phyloP scores from a whole-genome alignment of 257 asterid species.

The Primulina huaijiensis region DNA sequence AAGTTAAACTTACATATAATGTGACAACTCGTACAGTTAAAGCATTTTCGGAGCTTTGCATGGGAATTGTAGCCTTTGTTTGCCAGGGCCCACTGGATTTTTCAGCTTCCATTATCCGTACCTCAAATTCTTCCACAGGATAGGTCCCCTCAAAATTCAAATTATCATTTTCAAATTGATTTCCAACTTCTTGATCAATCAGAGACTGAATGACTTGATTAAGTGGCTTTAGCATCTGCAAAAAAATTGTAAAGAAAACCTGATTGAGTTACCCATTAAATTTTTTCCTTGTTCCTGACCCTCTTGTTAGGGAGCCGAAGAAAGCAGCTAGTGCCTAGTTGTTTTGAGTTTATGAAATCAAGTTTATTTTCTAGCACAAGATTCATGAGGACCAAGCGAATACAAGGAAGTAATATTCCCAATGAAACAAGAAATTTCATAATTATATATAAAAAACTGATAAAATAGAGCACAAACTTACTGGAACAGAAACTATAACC shows the following conservation, averaged over 20 bases:
- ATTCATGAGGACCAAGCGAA: conserved; percentile 14
- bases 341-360: conserved; percentile 17
- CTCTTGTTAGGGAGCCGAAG: conserved; percentile 14
- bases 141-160: conserved; percentile 71
- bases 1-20: conserved; percentile 64
- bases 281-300: conserved; percentile 4
- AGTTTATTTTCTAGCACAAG: neutral
- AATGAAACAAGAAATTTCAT: neutral
- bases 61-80: conserved; percentile 73
- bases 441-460: neutral
- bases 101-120: conserved; percentile 92
- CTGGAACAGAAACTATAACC: conserved; percentile 84
- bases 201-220: conserved; percentile 89
- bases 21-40: conserved; percentile 89
- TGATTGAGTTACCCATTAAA: conserved; percentile 19
- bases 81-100: conserved; percentile 88
- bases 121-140: conserved; percentile 90
- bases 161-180: conserved; percentile 73
- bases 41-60: conserved; percentile 97
- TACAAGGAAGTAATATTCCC: neutral
- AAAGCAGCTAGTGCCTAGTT: conserved; percentile 13
- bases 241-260: conserved; percentile 20
- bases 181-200: conserved; percentile 90
- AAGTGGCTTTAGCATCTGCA: conserved; percentile 76
- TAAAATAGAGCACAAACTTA: conserved; percentile 42